phyloP scores from a whole-genome alignment of 2,329 filamentous ascomycete species.

The Hymenoscyphus fructigenus region DNA sequence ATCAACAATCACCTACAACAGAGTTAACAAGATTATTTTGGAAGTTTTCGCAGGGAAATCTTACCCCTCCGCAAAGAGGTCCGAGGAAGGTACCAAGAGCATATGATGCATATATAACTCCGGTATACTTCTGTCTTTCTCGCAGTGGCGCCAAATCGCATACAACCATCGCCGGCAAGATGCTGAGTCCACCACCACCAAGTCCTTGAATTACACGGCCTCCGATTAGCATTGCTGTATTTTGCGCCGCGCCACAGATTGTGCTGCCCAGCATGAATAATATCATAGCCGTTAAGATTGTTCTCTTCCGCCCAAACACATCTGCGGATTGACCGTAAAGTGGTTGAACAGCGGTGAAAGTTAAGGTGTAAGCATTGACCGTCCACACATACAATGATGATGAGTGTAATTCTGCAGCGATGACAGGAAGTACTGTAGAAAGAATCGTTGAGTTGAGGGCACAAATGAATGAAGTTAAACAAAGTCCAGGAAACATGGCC shows the following conservation, averaged over 20 bases:
- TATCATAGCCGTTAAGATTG: background rate
- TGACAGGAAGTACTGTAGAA: constrained; percentile 40
- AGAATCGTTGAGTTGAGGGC: constrained; percentile 38
- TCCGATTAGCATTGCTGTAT: constrained; percentile 13
- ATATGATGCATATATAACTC: background rate
- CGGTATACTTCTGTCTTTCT: constrained; percentile 41
- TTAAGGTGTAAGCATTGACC: constrained; percentile 1
- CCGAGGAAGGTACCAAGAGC: constrained; percentile 1
- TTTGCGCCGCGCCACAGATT: constrained; percentile 10
- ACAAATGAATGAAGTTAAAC: constrained; percentile 3
- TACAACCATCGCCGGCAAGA: constrained; percentile 48
- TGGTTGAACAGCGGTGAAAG: constrained; percentile 11
- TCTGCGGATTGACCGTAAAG: constrained; percentile 9
- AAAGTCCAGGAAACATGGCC: constrained; percentile 6
- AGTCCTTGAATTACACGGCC: constrained; percentile 39
- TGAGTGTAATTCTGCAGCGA: constrained; percentile 42
- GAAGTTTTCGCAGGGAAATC: background rate
- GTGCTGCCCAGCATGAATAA: constrained; percentile 15
- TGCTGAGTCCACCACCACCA: constrained; percentile 45
- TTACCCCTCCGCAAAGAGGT: constrained; percentile 5
- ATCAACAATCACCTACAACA: background rate
- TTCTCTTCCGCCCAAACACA: constrained; percentile 6
- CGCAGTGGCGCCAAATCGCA: constrained; percentile 49
- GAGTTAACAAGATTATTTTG: background rate
- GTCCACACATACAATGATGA: constrained; percentile 20